Evolutionary conservation across 1,284 basidiomycete species (phyloP), one percentile per base, ranked within the genome.

Genomic region (Rugosomyces carneus): DNA sequence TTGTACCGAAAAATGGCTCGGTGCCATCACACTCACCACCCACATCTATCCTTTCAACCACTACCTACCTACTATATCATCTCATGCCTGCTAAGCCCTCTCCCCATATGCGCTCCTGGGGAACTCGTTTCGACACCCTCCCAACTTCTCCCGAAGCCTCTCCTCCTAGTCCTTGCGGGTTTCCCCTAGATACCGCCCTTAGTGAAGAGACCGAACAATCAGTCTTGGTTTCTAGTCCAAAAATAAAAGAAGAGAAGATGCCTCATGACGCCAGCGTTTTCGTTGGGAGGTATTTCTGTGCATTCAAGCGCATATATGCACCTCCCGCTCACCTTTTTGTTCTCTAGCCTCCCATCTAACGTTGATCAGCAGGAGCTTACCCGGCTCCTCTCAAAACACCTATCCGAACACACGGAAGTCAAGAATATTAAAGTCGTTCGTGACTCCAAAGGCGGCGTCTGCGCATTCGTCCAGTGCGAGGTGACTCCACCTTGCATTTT

Each of bases 391-490:
- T 68, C 72, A 29, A 72, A 79, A 36, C 82, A 86, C 61, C 70
- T 89, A 40, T 76, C 78, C 8, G 72, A 72, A 39, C 72, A 84
- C 58, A 67, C 75, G 0, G 75, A 80, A 48, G 68, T 85, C 56
- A 80, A 78, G 59, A 75, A 71, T 44, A 73, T 89, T 60, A 89
- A 89, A 60, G 79, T 88, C 39, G 75, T 88, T 41, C 80, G 80
- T 47, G 85, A 89, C 60, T 75, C 72, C 47, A 83, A 80, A 60
- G 83, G 84, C 35, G 80, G 84, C 20, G 75, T 81, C 29, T 88
- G 86, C 57, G 86, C 86, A 40, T 89, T 89, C 60, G 79, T 88
- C 13, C 86, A 89, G 63, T 89, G 85, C 70, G 75, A 86, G 70
- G 86, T 85, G 57, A 11, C n/a, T 41, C 70, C 40, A 50, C 47